Conservation (phyloP, 2,329 filamentous ascomycete genomes). For the Boeremia exigua region DNA sequence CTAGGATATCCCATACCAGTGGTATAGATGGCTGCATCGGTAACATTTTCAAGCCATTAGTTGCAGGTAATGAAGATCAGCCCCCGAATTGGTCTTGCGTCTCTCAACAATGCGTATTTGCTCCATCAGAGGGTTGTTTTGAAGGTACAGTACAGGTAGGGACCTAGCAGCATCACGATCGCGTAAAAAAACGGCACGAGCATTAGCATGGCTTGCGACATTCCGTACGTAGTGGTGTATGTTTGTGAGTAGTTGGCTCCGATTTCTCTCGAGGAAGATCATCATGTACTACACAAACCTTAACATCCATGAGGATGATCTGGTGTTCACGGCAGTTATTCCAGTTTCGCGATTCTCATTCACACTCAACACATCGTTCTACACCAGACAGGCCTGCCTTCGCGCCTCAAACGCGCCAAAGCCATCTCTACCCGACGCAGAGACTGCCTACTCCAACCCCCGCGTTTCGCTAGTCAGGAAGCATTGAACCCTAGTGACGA, state of each 20-base stretch:
- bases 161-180: constrained; percentile 11
- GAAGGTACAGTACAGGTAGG: not conserved
- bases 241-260: not conserved
- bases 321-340: not conserved
- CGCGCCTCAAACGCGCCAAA: constrained; percentile 2
- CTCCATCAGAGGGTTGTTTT: not conserved
- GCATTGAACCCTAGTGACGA: constrained; percentile 1
- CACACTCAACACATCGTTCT: not conserved
- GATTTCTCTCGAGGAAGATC: constrained; percentile 1
- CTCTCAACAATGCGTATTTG: constrained; percentile 10
- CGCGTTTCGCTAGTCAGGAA: constrained; percentile 19
- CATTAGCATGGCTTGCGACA: constrained; percentile 13
- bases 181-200: not conserved
- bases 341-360: not conserved
- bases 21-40: constrained; percentile 14
- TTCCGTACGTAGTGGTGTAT: not conserved
- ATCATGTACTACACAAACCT: not conserved
- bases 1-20: constrained; percentile 17
- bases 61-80: constrained; percentile 18
- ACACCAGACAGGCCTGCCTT: not conserved
- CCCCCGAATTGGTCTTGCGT: constrained; percentile 7
- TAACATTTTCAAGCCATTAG: constrained; percentile 5
- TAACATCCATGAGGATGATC: not conserved
- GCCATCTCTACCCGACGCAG: constrained; percentile 3
- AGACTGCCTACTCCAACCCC: constrained; percentile 15